Base-by-base conservation (phyloP, 2,329 filamentous ascomycete species). In the Exophiala xenobiotica region DNA sequence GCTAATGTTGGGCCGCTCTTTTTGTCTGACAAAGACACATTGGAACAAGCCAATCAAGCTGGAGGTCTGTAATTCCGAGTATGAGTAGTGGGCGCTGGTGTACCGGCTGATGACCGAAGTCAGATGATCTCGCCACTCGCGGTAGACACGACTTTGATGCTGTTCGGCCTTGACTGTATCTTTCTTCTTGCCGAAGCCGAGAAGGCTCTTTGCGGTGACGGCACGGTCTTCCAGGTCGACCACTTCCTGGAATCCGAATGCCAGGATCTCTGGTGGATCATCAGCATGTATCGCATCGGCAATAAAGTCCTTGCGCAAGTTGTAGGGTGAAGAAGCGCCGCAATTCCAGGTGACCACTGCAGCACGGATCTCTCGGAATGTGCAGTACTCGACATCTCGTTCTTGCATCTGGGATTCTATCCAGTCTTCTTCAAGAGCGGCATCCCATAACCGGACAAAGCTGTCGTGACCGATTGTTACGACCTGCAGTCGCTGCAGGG, bases 231-330 rank as follows among this genome's bases (percentile, higher is more conserved):
- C 93, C 6, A 99, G 77, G 65, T 99, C 93, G 3, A 99, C 93
- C n/a, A 99, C 78, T 70, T 99, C 93, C 69, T 99, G 93, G 68
- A 99, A 99, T 1, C 91, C 92, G 74, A 99, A 99, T 1, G 97
- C 82, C 2, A 97, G 73, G 43, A 99, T 90, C 61, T 97, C 93
- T 0, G 93, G 90, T 6, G 87, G 83, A 31, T 86, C 80, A 56
- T 87, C 85, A n/a, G 80, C 81, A 58, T 85, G 81, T 20, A 99
- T 76, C 12, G 95, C 78, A 51, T 92, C 83, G 58, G 84, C 83
- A 64, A 97, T 87, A 68, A 97, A 97, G 37, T 78, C 77, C 8
- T 81, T 80, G 48, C 87, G 81, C 26, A 97, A 74, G 63, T 85
- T 88, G 52, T 83, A 85, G 0, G 93, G 93, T n/a, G 93, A 96